Base-by-base conservation (phyloP, 139 green algal species). In the Chlamydomonas schloesseri region DNA sequence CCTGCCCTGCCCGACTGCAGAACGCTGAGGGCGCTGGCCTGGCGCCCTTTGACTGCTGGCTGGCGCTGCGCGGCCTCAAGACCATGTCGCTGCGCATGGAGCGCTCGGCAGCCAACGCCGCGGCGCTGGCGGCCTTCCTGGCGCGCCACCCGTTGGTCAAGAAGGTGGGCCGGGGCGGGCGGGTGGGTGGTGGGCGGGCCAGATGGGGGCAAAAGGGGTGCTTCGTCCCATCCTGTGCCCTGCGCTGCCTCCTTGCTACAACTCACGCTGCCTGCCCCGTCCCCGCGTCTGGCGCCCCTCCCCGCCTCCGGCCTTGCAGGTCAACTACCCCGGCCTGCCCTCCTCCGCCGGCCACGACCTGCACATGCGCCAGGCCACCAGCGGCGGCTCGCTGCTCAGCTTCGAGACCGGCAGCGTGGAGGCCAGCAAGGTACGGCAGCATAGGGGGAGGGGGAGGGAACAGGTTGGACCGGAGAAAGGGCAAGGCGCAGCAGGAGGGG, bases 81-180 rank as follows among this genome's bases (percentile, higher is more conserved):
- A 99, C 98, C 71, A 99, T 99, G 97, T 86, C 93, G 0, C 90
- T 99, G 80, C 94, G 98, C 60, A 98, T 99, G 94, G 95, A 99
- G 91, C 86, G 89, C 33, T 67, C 36, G 11, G 91, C 90, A 0
- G 68, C 81, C 42, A 97, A 97, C 86, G 88, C 83, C 15, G 93
- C 92, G 23, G 80, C 88, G 74, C 89, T 99, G 13, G 98, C 97
- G 0, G 46, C 88, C 26, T 99, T 93, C 86, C 93, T 99, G 73
- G 84, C 87, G 8, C 20, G 33, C 0, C 98, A 99, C 89, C 96
- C 98, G 0, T 87, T 97, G 58, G 94, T 99, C 37, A 82, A 88
- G 21, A 82, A 88, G 37, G 42, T 50, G 42, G 6, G 42, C 42
- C 42, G 42, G 42, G 42, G 42, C 42, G 5, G 42, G 42, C 6